phyloP scores from a whole-genome alignment of 371 early-diverging fungal genomes.

The Fennellomyces sp. region DNA sequence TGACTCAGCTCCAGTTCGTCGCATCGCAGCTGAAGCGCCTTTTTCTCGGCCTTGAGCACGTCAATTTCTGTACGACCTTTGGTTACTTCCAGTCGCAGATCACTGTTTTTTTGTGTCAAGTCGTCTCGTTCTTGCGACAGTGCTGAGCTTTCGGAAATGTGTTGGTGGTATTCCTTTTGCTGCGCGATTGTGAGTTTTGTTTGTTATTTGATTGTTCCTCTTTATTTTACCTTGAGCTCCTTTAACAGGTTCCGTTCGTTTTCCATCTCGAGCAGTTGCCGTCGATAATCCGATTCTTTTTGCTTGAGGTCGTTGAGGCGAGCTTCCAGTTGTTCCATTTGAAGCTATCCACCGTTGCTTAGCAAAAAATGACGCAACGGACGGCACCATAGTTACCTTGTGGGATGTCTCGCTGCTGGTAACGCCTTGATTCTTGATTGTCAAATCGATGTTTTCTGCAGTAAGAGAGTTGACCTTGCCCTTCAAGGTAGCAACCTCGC shows the following conservation, averaged over 20 bases:
- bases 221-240: background rate
- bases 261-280: background rate
- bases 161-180: slow-evolving; percentile 1
- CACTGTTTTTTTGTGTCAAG: background rate
- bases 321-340: background rate
- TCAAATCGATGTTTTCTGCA: background rate
- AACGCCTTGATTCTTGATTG: background rate
- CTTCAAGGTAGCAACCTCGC: background rate
- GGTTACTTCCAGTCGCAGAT: slow-evolving; percentile 15
- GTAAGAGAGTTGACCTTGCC: background rate
- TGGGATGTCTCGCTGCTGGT: background rate
- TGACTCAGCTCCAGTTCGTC: slow-evolving; percentile 8
- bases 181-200: background rate
- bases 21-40: background rate
- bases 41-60: slow-evolving; percentile 13
- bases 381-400: too few relatives aligned
- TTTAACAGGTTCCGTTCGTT: background rate
- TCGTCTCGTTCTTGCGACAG: slow-evolving; percentile 14
- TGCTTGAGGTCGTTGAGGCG: background rate
- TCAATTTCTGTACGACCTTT: slow-evolving; percentile 3
- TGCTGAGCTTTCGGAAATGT: slow-evolving; percentile 3
- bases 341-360: background rate
- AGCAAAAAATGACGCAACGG: background rate
- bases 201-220: background rate
- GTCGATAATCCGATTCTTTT: background rate